Evolutionary conservation across 192 early-diverging fungal genomes (phyloP).

Genomic region (Glomus cerebriforme): DNA sequence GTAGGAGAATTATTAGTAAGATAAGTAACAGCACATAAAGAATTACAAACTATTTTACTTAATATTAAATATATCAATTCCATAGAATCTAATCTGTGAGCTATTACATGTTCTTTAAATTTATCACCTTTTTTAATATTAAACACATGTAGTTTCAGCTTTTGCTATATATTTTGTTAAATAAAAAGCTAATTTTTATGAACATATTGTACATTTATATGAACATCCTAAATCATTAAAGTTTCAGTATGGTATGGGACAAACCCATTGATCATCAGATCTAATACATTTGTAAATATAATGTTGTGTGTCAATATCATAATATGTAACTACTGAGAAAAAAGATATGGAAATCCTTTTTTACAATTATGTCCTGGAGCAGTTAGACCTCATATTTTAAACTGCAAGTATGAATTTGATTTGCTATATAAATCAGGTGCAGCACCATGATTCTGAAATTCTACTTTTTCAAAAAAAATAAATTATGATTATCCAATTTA

Average conservation of each 20-base stretch:
- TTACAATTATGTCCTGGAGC: neutral
- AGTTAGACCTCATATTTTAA: neutral
- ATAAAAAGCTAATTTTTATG: neutral
- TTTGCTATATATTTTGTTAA: slow-evolving; percentile 8
- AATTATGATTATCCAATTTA: too few relatives aligned
- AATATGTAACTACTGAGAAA: neutral
- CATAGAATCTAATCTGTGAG: neutral
- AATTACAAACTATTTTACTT: neutral
- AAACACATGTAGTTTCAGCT: neutral
- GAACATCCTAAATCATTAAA: neutral
- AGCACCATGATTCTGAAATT: too few relatives aligned
- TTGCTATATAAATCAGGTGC: neutral
- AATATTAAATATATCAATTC: slow-evolving; percentile 1
- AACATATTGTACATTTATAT: slow-evolving; percentile 16
- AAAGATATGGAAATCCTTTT: neutral
- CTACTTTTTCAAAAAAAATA: too few relatives aligned
- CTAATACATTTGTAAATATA: slow-evolving; percentile 7
- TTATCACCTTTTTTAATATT: neutral
- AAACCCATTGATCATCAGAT: neutral
- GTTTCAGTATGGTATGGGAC: neutral
- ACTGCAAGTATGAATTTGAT: slow-evolving; percentile 6
- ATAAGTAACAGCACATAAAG: neutral
- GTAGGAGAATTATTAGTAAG: neutral
- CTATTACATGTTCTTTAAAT: neutral
- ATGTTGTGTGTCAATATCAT: neutral